A percentile compares a stretch with the other conserved stretches of the same genome.
Conservation (phyloP, 495 filamentous ascomycete genomes). For the Cercophora newfieldiana region DNA sequence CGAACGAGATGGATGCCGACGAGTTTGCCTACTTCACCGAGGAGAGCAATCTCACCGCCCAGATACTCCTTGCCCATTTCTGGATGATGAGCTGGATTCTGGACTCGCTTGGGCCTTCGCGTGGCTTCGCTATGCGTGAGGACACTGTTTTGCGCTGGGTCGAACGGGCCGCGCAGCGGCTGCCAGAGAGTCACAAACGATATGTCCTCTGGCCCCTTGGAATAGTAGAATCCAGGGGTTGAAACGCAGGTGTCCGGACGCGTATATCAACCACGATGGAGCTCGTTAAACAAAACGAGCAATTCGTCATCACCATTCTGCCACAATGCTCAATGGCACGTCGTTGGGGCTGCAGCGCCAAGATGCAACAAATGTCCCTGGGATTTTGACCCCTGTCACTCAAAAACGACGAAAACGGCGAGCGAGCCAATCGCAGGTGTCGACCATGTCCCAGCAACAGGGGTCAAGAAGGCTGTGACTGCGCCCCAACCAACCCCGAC, state of each 20-base stretch:
- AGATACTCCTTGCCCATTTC: constrained; percentile 49
- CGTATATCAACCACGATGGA: not conserved
- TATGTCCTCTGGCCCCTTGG: constrained; percentile 22
- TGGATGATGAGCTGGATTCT: constrained; percentile 18
- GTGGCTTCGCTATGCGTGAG: constrained; percentile 10
- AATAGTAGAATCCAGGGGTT: not conserved
- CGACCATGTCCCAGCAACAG: not conserved
- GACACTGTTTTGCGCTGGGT: constrained; percentile 13
- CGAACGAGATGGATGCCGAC: constrained; percentile 27
- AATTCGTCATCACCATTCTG: not conserved
- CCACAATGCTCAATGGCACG: not conserved
- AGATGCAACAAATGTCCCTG: not conserved
- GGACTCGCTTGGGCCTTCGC: constrained; percentile 2
- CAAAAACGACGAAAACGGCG: constrained; percentile 22
- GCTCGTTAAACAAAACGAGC: not conserved
- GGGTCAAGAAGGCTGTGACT: not conserved
- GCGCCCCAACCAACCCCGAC: not conserved
- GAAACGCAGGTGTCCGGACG: not conserved
- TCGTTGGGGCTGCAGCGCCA: not conserved
- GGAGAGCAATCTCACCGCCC: constrained; percentile 39
- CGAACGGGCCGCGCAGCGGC: constrained; percentile 6
- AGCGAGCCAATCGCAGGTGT: constrained; percentile 8
- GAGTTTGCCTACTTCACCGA: constrained; percentile 46
- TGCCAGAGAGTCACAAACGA: constrained; percentile 11
- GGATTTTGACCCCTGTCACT: not conserved